Conservation (phyloP, 495 filamentous ascomycete genomes). For the Penicillium goetzii region DNA sequence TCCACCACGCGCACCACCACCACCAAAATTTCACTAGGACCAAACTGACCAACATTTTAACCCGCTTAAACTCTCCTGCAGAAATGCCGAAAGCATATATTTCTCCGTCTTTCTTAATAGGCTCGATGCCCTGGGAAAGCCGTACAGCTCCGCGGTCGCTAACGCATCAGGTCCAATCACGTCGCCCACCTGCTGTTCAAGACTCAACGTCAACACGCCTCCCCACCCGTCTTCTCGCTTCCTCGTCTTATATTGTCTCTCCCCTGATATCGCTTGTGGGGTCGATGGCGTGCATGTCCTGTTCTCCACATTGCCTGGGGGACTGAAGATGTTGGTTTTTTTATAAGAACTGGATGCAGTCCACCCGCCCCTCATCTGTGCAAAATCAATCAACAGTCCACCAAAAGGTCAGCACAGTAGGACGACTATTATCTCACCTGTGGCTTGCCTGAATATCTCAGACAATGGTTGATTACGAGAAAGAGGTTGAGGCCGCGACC, state of each 20-base stretch:
- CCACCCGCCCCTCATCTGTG: not conserved
- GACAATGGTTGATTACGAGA: slow-evolving; percentile 16
- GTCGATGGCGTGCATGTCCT: not conserved
- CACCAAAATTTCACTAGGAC: not conserved
- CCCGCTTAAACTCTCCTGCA: not conserved
- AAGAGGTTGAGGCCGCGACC: slow-evolving; percentile 23
- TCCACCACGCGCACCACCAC: slow-evolving; percentile 13
- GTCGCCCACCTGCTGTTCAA: not conserved
- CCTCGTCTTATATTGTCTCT: not conserved
- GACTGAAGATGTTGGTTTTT: not conserved
- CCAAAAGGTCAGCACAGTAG: not conserved
- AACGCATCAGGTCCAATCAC: not conserved
- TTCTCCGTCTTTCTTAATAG: not conserved
- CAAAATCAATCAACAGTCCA: not conserved
- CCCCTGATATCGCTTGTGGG: not conserved
- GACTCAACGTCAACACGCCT: not conserved
- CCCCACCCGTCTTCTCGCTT: not conserved
- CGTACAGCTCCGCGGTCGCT: not conserved
- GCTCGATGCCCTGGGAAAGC: not conserved
- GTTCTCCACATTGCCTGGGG: not conserved
- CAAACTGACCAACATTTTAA: not conserved
- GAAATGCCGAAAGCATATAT: not conserved
- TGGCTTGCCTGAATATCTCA: not conserved
- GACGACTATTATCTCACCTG: not conserved
- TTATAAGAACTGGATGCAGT: not conserved